phyloP scores from a whole-genome alignment of 139 green algal species.

The Picochlorum sp. region DNA sequence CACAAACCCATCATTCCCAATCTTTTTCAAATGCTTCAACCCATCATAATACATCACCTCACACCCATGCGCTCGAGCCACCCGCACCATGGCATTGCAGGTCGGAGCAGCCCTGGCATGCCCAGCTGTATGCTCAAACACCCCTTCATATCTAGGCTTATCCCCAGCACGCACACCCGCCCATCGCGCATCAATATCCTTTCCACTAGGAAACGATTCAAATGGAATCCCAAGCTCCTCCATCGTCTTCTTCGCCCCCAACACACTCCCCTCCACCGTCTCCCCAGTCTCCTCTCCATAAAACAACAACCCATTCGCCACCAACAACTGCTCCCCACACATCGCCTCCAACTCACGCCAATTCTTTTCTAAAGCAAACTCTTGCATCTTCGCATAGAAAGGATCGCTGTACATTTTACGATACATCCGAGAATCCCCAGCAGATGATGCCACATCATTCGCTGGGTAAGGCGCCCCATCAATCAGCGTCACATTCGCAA shows the following conservation, averaged over 20 bases:
- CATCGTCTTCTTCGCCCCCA: conserved; percentile 1
- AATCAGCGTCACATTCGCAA: background rate
- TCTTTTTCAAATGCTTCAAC: background rate
- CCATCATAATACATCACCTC: background rate
- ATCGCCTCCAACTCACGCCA: background rate
- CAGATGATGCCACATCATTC: background rate
- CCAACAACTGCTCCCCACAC: background rate
- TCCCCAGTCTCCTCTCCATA: conserved; percentile 4
- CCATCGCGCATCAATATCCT: background rate
- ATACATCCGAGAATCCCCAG: conserved; percentile 1
- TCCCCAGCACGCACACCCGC: background rate
- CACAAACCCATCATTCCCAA: background rate
- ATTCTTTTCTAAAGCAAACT: background rate
- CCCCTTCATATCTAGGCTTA: conserved; percentile 2
- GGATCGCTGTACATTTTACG: conserved; percentile 1
- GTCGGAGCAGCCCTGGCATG: background rate
- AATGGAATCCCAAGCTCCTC: conserved; percentile 3
- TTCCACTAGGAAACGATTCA: background rate
- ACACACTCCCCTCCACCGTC: conserved; percentile 1
- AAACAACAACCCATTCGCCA: background rate
- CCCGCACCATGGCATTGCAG: background rate
- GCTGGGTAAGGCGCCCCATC: background rate
- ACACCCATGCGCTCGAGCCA: background rate
- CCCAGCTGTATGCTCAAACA: conserved; percentile 5
- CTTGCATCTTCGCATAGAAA: background rate